Conservation (phyloP, 2,329 filamentous ascomycete species). For the Diaporthe helianthi region DNA sequence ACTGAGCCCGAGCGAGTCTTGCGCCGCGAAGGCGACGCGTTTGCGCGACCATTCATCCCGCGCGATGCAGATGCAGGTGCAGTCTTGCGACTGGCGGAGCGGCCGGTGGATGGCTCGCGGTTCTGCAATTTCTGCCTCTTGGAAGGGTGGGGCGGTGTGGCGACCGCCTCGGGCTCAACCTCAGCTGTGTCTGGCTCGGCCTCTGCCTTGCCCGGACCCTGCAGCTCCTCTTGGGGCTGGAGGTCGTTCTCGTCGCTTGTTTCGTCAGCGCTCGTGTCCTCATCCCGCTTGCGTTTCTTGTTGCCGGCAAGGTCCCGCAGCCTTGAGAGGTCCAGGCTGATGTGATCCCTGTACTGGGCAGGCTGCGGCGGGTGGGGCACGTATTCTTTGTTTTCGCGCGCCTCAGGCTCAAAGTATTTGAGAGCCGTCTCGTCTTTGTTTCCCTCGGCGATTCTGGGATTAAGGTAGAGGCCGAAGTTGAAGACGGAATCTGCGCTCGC, state of each 20-base stretch:
- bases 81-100: slow-evolving; percentile 23
- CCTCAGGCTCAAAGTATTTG: slow-evolving; percentile 61
- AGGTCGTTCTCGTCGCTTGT: slow-evolving; percentile 30
- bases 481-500: slow-evolving; percentile 59
- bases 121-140: slow-evolving; percentile 36
- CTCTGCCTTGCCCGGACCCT: slow-evolving; percentile 18
- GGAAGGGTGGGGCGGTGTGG: slow-evolving; percentile 34
- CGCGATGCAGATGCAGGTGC: slow-evolving; percentile 27
- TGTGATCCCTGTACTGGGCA: slow-evolving; percentile 58
- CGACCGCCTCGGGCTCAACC: slow-evolving; percentile 32
- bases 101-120: slow-evolving; percentile 28
- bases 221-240: slow-evolving; percentile 16
- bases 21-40: slow-evolving; percentile 38
- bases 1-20: slow-evolving; percentile 39
- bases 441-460: slow-evolving; percentile 63
- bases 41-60: slow-evolving; percentile 38
- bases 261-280: slow-evolving; percentile 28
- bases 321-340: slow-evolving; percentile 49
- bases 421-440: slow-evolving; percentile 58
- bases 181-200: slow-evolving; percentile 14
- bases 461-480: slow-evolving; percentile 59
- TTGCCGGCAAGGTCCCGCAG: slow-evolving; percentile 29
- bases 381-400: slow-evolving; percentile 49
- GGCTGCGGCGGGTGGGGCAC: slow-evolving; percentile 54
- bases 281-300: slow-evolving; percentile 29